These are phyloP conservation scores for Penicillium bovifimosum DNA, from an alignment of 495 filamentous ascomycete species.

Conservation along the genomic window DNA sequence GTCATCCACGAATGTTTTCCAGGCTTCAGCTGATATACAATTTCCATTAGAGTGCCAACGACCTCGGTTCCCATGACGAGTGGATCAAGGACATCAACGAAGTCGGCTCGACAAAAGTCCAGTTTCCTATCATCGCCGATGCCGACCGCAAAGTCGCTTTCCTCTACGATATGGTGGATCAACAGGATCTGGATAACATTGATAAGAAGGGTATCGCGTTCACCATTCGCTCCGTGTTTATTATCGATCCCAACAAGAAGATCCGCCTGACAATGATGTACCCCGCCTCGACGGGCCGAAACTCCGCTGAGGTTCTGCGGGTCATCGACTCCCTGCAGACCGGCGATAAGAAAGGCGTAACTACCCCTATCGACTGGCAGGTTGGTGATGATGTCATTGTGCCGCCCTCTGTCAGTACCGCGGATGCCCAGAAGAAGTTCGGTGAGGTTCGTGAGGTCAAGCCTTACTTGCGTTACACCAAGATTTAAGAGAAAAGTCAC, in stretches of 20 bases:
- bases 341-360: slow-evolving; percentile 91
- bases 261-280: slow-evolving; percentile 95
- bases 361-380: slow-evolving; percentile 90
- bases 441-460: slow-evolving; percentile 88
- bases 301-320: slow-evolving; percentile 91
- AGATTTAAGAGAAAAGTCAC: slow-evolving; percentile 11
- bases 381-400: slow-evolving; percentile 93
- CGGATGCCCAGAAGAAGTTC: slow-evolving; percentile 85
- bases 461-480: slow-evolving; percentile 58
- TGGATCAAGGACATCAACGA: slow-evolving; percentile 99
- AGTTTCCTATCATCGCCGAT: slow-evolving; percentile 96
- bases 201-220: slow-evolving; percentile 95
- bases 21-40: slow-evolving; percentile 49
- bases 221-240: slow-evolving; percentile 97
- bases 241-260: slow-evolving; percentile 98
- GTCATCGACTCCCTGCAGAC: slow-evolving; percentile 96
- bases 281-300: slow-evolving; percentile 95
- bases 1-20: slow-evolving; percentile 45
- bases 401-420: slow-evolving; percentile 78
- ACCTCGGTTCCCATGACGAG: slow-evolving; percentile 49
- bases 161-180: slow-evolving; percentile 94
- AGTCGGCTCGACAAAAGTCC: slow-evolving; percentile 72
- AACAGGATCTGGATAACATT: slow-evolving; percentile 79
- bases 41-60: slow-evolving; percentile 35
- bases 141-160: slow-evolving; percentile 90